Base-by-base conservation (phyloP, 768 basidiomycete species). In the Lactarius trivialis region DNA sequence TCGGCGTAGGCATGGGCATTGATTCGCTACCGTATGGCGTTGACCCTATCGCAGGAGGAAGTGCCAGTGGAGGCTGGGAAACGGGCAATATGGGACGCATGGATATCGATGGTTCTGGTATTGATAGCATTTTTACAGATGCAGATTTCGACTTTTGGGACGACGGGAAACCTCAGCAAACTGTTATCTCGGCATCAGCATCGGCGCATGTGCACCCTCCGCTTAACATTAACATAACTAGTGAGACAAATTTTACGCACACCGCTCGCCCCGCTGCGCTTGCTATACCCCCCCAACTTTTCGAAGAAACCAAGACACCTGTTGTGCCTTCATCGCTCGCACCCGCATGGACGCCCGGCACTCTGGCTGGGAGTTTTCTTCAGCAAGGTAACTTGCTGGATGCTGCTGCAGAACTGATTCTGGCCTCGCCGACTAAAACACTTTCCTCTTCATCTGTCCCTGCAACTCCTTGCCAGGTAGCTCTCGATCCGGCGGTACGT, bases 61-160 rank as follows among this genome's bases (percentile, higher is more conserved):
- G 73, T 17, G 65, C 68, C 8, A 68, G 68, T n/a, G 67, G 71
- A 48, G 62, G 30, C 24, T 66, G 65, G 65, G 55, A 50, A 45
- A 37, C 68, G 21, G 61, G 68, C 33, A 67, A 64, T 48, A 63
- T 69, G 34, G 70, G 60, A 6, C 71, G 68, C 41, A 71, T 72
- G 55, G 73, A 73, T 55, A 73, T 65, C 19, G 71, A 64, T 28
- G 65, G 65, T 45, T 67, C 68, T 34, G 70, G 69, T 45, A 65
- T 74, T 30, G 73, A 72, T 55, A 72, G 70, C 33, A 67, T 72
- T 36, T 86, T 93, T 68, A 92, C 91, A 0, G 91, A 94, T 56
- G 91, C 92, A 59, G 91, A 94, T 72, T 94, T 93, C 72, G 87
- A 82, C 71, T 93, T 91, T 73, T 94, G 93, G 70, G 90, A 93